Evolutionary conservation across 306 rosid genomes (phyloP).

Genomic region (Inga oerstediana): DNA sequence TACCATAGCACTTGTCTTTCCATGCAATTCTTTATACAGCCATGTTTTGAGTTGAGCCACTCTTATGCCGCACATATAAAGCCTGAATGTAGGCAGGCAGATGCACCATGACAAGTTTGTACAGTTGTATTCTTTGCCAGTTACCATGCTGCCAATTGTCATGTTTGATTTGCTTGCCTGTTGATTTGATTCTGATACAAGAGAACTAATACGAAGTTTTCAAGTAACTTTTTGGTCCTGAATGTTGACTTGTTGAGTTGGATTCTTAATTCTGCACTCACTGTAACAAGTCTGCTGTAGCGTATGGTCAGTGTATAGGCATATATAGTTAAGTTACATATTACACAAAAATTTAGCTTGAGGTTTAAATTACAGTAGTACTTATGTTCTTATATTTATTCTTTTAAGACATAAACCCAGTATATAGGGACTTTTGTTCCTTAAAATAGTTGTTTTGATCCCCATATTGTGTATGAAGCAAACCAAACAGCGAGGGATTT

Average conservation of each 20-base stretch:
- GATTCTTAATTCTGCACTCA: not conserved
- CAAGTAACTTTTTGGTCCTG: not conserved
- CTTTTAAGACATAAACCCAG: not conserved
- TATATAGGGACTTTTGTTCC: too few relatives aligned
- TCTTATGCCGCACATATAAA: not conserved
- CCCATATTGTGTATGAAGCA: too few relatives aligned
- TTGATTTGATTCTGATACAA: not conserved
- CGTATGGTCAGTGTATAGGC: not conserved
- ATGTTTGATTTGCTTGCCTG: not conserved
- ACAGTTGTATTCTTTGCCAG: not conserved
- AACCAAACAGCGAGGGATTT: too few relatives aligned
- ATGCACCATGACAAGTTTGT: not conserved
- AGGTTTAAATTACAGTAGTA: not conserved
- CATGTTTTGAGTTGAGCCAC: slow-evolving; percentile 30
- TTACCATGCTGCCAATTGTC: not conserved
- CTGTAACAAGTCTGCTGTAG: not conserved
- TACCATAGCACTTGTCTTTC: slow-evolving; percentile 33
- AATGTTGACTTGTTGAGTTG: not conserved
- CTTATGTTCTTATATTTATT: too few relatives aligned
- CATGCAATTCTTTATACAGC: slow-evolving; percentile 34
- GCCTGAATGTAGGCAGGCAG: not conserved
- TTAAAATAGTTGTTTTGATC: too few relatives aligned
- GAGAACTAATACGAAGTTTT: not conserved
- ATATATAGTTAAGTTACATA: not conserved
- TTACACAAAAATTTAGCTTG: not conserved